Evolutionary conservation across 2,329 filamentous ascomycete genomes (phyloP).

Genomic region (Septoria linicola): DNA sequence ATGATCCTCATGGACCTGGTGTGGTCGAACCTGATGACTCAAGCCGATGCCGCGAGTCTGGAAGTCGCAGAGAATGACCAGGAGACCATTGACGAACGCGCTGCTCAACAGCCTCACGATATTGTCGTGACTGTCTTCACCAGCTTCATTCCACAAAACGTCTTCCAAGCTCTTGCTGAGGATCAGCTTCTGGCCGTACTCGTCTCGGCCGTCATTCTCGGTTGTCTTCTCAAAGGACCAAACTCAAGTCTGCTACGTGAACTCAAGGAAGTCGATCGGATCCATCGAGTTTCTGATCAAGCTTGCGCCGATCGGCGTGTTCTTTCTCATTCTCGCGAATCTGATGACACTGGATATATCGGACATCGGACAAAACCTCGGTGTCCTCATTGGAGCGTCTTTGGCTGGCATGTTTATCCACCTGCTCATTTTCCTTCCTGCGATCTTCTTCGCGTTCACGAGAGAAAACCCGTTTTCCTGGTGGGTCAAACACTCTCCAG

Average conservation of each 20-base stretch:
- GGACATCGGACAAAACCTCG: conserved; percentile 52
- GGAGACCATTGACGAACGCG: conserved; percentile 39
- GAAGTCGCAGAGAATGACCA: conserved; percentile 36
- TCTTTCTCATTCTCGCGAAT: conserved; percentile 56
- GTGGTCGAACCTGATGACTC: conserved; percentile 50
- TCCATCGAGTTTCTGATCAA: conserved; percentile 54
- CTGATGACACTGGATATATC: conserved; percentile 51
- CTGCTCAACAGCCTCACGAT: conserved; percentile 41
- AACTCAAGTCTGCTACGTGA: conserved; percentile 45
- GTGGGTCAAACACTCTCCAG: conserved; percentile 52
- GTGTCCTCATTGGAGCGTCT: conserved; percentile 51
- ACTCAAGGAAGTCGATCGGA: conserved; percentile 49
- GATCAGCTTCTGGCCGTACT: conserved; percentile 51
- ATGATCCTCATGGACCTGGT: conserved; percentile 50
- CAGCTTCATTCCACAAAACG: conserved; percentile 52
- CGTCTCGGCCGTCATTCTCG: conserved; percentile 49
- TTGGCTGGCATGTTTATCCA: conserved; percentile 51
- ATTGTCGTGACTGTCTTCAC: conserved; percentile 52
- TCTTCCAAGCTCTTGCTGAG: conserved; percentile 49
- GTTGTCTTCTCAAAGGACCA: conserved; percentile 47
- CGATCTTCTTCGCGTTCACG: conserved; percentile 45
- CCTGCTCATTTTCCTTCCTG: conserved; percentile 49
- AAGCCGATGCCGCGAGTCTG: conserved; percentile 40
- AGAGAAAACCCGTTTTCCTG: conserved; percentile 50
- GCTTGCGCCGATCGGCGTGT: conserved; percentile 53